Percentiles rank a stretch among this genome's conserved stretches.
phyloP scores from a whole-genome alignment of 352 stramenopile genomes.

The Phytophthora agathidicida region DNA sequence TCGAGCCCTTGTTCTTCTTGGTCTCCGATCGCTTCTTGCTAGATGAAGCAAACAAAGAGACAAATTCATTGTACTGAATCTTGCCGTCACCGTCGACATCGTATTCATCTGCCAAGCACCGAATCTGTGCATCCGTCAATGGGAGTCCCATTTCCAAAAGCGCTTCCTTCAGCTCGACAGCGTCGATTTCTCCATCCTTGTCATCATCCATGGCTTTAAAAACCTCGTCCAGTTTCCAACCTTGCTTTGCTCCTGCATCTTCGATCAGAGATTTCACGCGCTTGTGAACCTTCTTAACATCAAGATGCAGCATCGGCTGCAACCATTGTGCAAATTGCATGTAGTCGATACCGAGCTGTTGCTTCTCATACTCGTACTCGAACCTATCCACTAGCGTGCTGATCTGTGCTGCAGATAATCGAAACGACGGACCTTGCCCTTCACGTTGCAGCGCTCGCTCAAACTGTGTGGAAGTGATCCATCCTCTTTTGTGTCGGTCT shows the following conservation, averaged over 20 bases:
- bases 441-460: conserved; percentile 28
- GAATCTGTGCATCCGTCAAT: conserved; percentile 68
- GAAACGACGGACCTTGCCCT: conserved; percentile 44
- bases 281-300: conserved; percentile 60
- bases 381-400: conserved; percentile 55
- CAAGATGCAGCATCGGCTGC: conserved; percentile 65
- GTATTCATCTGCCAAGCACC: conserved; percentile 69
- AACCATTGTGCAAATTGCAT: conserved; percentile 72
- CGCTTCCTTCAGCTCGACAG: conserved; percentile 57
- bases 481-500: conserved; percentile 61
- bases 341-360: conserved; percentile 67
- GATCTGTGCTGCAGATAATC: conserved; percentile 41
- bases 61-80: conserved; percentile 69
- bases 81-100: conserved; percentile 63
- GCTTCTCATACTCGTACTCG: conserved; percentile 71
- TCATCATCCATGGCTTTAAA: conserved; percentile 71
- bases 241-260: conserved; percentile 36
- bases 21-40: conserved; percentile 5
- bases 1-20: conserved; percentile 23
- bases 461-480: conserved; percentile 57
- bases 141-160: conserved; percentile 70
- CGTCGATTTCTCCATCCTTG: conserved; percentile 58
- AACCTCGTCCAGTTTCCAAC: conserved; percentile 59
- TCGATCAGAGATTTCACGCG: conserved; percentile 53
- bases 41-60: conserved; percentile 46